These are phyloP conservation scores for Cantharellus anzutake DNA, from an alignment of 768 basidiomycete species.

Conservation along the genomic window DNA sequence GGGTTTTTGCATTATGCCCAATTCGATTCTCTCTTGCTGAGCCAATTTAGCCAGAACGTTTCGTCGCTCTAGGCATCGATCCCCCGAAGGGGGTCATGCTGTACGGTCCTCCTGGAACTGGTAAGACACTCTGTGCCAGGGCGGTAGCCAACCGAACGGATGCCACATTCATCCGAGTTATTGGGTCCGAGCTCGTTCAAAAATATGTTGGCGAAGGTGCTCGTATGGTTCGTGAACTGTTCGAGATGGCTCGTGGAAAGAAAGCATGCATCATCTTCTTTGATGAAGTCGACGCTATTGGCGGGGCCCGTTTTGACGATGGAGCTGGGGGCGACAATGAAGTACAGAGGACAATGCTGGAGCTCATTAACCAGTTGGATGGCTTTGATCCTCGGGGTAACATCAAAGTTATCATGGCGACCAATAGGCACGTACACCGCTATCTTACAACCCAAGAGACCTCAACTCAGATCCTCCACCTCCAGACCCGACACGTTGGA, in stretches of 20 bases:
- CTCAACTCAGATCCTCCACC: not conserved
- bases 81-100: conserved; percentile 95
- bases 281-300: conserved; percentile 96
- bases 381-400: conserved; percentile 99
- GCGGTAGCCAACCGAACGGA: conserved; percentile 98
- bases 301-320: conserved; percentile 95
- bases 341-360: conserved; percentile 97
- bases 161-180: conserved; percentile 97
- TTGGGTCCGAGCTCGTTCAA: conserved; percentile 98
- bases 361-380: conserved; percentile 95
- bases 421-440: conserved; percentile 53
- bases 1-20: conserved; percentile 15
- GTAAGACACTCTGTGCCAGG: conserved; percentile 94
- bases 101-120: conserved; percentile 93
- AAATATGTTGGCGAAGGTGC: conserved; percentile 99
- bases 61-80: conserved; percentile 95
- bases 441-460: not conserved
- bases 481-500: conserved; percentile 93
- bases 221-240: conserved; percentile 94
- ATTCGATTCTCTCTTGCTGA: not conserved
- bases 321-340: conserved; percentile 99
- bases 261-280: conserved; percentile 99
- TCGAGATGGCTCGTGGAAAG: conserved; percentile 97
- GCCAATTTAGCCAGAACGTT: conserved; percentile 78
- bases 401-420: conserved; percentile 99